phyloP scores from a whole-genome alignment of 2,329 filamentous ascomycete species.

The Penicillium sp. region DNA sequence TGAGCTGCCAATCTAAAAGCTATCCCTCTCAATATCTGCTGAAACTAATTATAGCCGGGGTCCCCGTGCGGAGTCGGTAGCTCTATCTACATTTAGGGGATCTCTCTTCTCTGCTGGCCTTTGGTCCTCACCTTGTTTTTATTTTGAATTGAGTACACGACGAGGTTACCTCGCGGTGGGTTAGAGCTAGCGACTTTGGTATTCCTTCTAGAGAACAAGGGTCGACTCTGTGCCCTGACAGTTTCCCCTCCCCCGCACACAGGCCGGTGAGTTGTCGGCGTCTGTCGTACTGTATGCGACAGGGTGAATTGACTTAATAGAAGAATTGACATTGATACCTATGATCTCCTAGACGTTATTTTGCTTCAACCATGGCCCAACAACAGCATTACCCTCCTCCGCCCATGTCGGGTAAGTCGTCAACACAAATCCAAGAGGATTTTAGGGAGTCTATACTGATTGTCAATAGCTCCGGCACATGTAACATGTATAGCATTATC shows the following conservation, averaged over 20 bases:
- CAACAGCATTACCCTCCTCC: slow-evolving; percentile 12
- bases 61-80: slow-evolving; percentile 8
- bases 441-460: not conserved
- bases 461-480: slow-evolving; percentile 13
- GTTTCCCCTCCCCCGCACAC: too few relatives aligned
- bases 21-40: not conserved
- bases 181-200: too few relatives aligned
- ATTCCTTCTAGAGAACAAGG: too few relatives aligned
- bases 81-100: not conserved
- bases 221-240: too few relatives aligned
- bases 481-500: slow-evolving; percentile 11
- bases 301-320: too few relatives aligned
- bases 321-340: too few relatives aligned
- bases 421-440: not conserved
- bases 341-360: not conserved
- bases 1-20: not conserved
- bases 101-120: not conserved
- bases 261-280: too few relatives aligned
- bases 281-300: too few relatives aligned
- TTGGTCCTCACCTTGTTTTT: not conserved
- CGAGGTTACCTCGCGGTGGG: too few relatives aligned
- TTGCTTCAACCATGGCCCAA: not conserved
- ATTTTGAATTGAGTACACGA: not conserved
- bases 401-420: slow-evolving; percentile 16
- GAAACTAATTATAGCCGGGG: slow-evolving; percentile 13